These are phyloP conservation scores for Brassica juncea DNA, from an alignment of 345 rosid genomes.

Conservation along the genomic window DNA sequence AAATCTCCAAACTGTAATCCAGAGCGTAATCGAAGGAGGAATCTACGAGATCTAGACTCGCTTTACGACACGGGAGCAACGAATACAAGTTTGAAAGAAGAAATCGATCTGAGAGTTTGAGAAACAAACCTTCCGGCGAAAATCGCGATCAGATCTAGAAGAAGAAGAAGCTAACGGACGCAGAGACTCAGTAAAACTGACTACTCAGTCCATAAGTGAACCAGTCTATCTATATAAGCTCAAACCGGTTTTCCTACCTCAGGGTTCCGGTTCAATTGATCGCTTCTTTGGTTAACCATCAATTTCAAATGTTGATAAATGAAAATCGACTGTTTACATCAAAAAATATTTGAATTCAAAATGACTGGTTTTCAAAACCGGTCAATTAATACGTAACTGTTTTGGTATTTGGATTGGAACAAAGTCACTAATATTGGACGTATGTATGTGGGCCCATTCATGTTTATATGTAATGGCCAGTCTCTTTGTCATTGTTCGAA, in stretches of 20 bases:
- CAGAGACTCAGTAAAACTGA: constrained; percentile 22
- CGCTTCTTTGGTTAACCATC: constrained; percentile 9
- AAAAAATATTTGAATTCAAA: not conserved
- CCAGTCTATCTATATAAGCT: constrained; percentile 17
- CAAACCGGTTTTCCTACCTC: constrained; percentile 13
- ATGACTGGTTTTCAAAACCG: not conserved
- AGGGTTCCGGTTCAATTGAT: constrained; percentile 23
- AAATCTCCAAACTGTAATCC: not conserved
- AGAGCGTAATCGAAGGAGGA: constrained; percentile 8
- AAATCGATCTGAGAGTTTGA: constrained; percentile 15
- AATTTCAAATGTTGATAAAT: not conserved
- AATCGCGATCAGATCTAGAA: constrained; percentile 38
- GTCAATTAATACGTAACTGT: not conserved
- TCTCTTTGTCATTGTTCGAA: constrained; percentile 34
- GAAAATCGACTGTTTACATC: not conserved
- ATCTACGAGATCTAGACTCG: constrained; percentile 5
- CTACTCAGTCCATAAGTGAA: constrained; percentile 28
- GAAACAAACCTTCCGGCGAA: constrained; percentile 29
- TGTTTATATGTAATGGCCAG: not conserved
- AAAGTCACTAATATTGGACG: not conserved
- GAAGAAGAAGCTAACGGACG: constrained; percentile 14
- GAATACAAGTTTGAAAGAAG: not conserved
- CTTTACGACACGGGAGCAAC: not conserved
- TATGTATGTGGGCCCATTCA: constrained; percentile 13
- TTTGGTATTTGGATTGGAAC: constrained; percentile 6